Evolutionary conservation across 1,284 basidiomycete genomes (phyloP), one percentile per base, ranked within the genome.

Genomic region (Waitea zeae): DNA sequence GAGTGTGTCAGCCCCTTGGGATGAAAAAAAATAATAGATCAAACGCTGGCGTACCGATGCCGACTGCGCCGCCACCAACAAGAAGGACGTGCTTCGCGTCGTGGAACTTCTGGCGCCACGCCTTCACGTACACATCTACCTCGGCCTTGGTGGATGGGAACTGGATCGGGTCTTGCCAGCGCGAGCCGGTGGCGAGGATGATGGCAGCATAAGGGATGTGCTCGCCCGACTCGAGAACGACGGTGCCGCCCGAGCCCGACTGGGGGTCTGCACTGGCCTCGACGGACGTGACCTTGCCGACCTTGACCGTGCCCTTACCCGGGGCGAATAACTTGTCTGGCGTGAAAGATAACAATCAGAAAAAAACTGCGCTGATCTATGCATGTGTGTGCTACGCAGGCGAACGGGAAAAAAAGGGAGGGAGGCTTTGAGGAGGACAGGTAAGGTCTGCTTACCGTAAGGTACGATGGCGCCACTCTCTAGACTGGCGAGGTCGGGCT

Each of bases 61-160:
- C 72, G 18, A 77, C 63, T 3, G 75, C 57, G 18, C 77, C 76
- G 26, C 70, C 75, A 20, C 75, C 77, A 5, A 59, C 67, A 26
- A 79, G 49, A 5, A 70, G 58, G 36, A 75, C 56, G 41, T 64
- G 57, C 19, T 57, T 52, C 1, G 72, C 67, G 2, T 52, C 49
- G 26, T 56, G 51, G 38, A 72, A 64, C 34, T 59, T 61, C 24
- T 45, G 43, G 22, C 66, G 54, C 62, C 64, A 69, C 1, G 48
- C 39, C 3, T 42, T 40, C 20, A 75, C 41, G 34, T 59, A 54
- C 12, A 51, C 48, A 12, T 56, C 36, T 5, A 62, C 51, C 3
- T 64, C 59, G 12, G 47, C 49, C 17, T 56, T 52, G 2, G 46
- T 45, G 12, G 58, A 49, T 0, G 68, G 68, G 39, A 77, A 54